A percentile compares a stretch with the other conserved stretches of the same genome.
These are phyloP conservation scores for Salix caprea DNA, from an alignment of 345 rosid species.

Conservation along the genomic window DNA sequence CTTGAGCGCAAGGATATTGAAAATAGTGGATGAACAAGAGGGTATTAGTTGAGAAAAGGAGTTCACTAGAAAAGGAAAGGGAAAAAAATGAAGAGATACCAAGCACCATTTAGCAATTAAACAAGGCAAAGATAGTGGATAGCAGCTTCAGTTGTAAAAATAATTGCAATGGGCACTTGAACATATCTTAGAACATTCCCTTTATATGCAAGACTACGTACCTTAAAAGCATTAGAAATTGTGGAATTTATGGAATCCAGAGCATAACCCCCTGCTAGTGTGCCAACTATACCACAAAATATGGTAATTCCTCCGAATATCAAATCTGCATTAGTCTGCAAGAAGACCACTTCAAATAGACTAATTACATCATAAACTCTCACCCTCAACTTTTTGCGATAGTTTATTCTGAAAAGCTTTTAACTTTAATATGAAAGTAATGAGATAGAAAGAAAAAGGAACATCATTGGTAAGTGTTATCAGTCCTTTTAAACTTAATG, in stretches of 20 bases:
- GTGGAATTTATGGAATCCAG: conserved; percentile 68
- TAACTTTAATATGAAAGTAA: background rate
- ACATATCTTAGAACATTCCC: background rate
- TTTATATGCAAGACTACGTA: conserved; percentile 22
- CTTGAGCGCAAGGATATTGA: no score
- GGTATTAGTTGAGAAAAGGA: background rate
- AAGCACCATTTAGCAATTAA: background rate
- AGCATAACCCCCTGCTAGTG: conserved; percentile 68
- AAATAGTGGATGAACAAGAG: background rate
- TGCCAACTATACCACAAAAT: conserved; percentile 77
- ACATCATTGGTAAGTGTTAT: background rate
- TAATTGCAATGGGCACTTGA: background rate
- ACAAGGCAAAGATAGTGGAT: background rate
- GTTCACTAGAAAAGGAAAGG: background rate
- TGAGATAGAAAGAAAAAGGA: background rate
- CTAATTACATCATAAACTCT: background rate
- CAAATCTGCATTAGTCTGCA: conserved; percentile 78
- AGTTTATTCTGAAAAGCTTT: conserved; percentile 3
- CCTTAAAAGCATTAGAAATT: conserved; percentile 92
- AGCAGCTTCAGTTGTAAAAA: background rate
- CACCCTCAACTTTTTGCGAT: background rate
- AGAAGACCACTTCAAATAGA: conserved; percentile 12
- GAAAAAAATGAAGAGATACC: no score
- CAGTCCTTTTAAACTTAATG: background rate
- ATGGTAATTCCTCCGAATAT: conserved; percentile 89